phyloP scores from a whole-genome alignment of 495 filamentous ascomycete genomes.

The Elaphomyces granulatus region DNA sequence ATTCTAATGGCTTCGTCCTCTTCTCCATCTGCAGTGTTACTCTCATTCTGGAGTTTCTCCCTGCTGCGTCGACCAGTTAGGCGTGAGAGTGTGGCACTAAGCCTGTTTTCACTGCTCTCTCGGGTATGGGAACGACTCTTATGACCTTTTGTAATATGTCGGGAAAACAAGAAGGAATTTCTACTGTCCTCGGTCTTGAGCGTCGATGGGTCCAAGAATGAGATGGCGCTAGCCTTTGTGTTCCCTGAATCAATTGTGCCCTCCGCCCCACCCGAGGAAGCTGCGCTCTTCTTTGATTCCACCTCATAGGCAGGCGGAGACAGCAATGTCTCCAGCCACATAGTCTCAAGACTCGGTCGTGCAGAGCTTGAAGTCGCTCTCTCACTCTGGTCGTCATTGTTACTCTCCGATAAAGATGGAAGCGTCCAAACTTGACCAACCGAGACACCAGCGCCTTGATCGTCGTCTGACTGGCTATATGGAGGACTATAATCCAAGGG shows the following conservation, averaged over 20 bases:
- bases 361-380: slow-evolving; percentile 8
- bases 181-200: slow-evolving; percentile 31
- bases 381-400: neutral
- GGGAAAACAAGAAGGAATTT: slow-evolving; percentile 35
- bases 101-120: slow-evolving; percentile 49
- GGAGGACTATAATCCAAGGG: slow-evolving; percentile 40
- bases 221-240: slow-evolving; percentile 20
- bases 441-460: slow-evolving; percentile 17
- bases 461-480: slow-evolving; percentile 37
- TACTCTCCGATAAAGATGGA: neutral
- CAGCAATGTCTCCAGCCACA: slow-evolving; percentile 14
- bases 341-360: slow-evolving; percentile 32
- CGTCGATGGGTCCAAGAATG: slow-evolving; percentile 3
- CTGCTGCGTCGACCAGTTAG: slow-evolving; percentile 40
- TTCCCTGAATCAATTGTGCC: slow-evolving; percentile 21
- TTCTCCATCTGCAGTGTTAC: slow-evolving; percentile 16
- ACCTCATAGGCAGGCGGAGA: slow-evolving; percentile 1
- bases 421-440: slow-evolving; percentile 2
- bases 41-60: slow-evolving; percentile 26
- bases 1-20: slow-evolving; percentile 16
- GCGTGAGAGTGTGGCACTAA: slow-evolving; percentile 51
- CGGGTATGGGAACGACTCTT: slow-evolving; percentile 46
- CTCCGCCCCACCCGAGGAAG: slow-evolving; percentile 16
- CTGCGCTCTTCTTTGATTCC: slow-evolving; percentile 15
- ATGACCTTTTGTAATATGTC: slow-evolving; percentile 43